Conservation (phyloP, 148 eudicot genomes). For the Cornus suecica region DNA sequence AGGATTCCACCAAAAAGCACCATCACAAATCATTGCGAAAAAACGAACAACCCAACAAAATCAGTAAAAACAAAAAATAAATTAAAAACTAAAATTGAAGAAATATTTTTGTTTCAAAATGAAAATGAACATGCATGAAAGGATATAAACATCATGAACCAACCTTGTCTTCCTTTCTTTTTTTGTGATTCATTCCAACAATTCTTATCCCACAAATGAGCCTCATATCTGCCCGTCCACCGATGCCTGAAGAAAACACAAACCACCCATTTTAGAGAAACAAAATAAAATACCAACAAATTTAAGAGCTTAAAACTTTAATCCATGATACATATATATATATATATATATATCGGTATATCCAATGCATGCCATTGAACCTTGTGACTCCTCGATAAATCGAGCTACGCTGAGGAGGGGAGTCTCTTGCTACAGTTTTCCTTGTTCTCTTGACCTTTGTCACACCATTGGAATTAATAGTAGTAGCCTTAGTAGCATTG, state of each 20-base stretch:
- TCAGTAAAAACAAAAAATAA: background rate
- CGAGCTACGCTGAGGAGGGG: constrained; percentile 76
- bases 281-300: background rate
- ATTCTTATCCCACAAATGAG: constrained; percentile 93
- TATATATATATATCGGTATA: no score
- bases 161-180: constrained; percentile 96
- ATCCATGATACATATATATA: background rate
- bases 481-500: background rate
- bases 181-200: constrained; percentile 74
- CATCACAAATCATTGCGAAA: constrained; percentile 9
- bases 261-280: background rate
- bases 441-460: constrained; percentile 43
- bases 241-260: constrained; percentile 52
- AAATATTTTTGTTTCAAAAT: no score
- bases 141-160: constrained; percentile 31
- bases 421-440: constrained; percentile 56
- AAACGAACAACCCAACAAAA: background rate
- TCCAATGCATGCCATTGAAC: constrained; percentile 17
- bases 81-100: no score
- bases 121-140: background rate
- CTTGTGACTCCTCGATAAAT: constrained; percentile 79
- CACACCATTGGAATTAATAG: constrained; percentile 13
- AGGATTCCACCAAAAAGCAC: constrained; percentile 18
- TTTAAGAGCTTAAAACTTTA: background rate
- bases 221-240: constrained; percentile 92